Evolutionary conservation across 352 stramenopile genomes (phyloP).

Genomic region (Pythium phragmitis): DNA sequence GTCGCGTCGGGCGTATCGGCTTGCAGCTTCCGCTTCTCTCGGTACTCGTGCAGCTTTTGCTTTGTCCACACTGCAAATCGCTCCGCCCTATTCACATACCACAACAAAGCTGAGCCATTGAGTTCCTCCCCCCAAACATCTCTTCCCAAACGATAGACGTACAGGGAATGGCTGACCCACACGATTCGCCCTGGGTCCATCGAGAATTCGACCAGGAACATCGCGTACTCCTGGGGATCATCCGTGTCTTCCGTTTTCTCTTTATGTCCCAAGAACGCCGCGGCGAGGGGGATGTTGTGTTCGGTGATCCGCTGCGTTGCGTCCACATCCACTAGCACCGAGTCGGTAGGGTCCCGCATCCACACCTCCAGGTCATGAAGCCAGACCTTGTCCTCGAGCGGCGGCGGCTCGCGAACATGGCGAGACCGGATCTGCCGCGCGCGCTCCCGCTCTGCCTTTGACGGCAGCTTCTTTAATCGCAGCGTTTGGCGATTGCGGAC

Average conservation of each 20-base stretch:
- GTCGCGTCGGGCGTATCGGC: background rate
- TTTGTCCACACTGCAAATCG: constrained; percentile 26
- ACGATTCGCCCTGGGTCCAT: constrained; percentile 56
- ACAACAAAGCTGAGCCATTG: constrained; percentile 1
- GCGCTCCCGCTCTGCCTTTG: constrained; percentile 9
- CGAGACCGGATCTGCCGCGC: constrained; percentile 8
- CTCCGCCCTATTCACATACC: constrained; percentile 19
- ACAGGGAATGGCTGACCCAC: constrained; percentile 72
- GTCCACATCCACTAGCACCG: constrained; percentile 24
- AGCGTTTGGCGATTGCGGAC: constrained; percentile 28
- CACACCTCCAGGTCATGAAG: constrained; percentile 24
- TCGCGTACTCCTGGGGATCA: constrained; percentile 33
- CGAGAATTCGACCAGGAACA: constrained; percentile 73
- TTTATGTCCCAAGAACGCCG: constrained; percentile 8
- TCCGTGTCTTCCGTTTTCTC: background rate
- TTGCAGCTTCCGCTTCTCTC: background rate
- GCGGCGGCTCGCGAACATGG: background rate
- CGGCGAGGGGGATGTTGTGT: constrained; percentile 13
- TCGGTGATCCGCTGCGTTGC: constrained; percentile 39
- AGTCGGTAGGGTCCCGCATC: constrained; percentile 20
- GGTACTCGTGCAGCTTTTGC: constrained; percentile 19
- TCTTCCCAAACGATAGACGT: constrained; percentile 11
- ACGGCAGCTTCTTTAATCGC: constrained; percentile 24
- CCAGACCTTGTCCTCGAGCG: constrained; percentile 17
- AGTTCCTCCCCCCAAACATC: background rate